These are phyloP conservation scores for Cymbopogon citratus DNA, from an alignment of 176 grass and related monocot species.

Conservation along the genomic window DNA sequence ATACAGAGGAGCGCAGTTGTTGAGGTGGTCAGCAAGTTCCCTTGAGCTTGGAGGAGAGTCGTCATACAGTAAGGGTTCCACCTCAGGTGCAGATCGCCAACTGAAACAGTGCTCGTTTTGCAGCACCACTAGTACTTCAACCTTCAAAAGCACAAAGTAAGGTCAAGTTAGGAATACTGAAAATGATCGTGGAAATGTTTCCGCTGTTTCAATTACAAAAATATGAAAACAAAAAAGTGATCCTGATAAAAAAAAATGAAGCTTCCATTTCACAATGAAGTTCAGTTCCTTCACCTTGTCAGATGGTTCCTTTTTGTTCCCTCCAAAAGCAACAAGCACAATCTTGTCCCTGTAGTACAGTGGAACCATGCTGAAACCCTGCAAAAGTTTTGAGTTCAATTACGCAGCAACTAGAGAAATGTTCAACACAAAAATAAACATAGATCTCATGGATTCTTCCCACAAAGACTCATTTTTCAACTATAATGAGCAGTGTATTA, in stretches of 20 bases:
- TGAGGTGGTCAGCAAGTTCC: constrained; percentile 48
- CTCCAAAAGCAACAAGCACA: constrained; percentile 95
- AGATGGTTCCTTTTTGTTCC: constrained; percentile 95
- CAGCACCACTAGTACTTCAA: constrained; percentile 76
- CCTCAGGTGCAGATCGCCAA: constrained; percentile 82
- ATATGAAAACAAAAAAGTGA: not conserved
- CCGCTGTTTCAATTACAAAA: not conserved
- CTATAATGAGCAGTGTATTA: not conserved
- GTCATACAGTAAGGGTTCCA: constrained; percentile 53
- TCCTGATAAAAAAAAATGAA: constrained; percentile 16
- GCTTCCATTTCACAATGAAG: not conserved
- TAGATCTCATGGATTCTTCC: not conserved
- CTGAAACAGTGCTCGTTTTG: constrained; percentile 84
- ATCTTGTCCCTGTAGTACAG: constrained; percentile 78
- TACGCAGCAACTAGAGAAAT: not conserved
- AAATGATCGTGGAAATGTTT: not conserved
- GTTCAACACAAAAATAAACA: not conserved
- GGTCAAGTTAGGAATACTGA: not conserved
- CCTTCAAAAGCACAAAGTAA: constrained; percentile 43
- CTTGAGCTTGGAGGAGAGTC: constrained; percentile 56
- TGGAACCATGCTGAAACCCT: constrained; percentile 97
- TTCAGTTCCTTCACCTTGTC: constrained; percentile 57
- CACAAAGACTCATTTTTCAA: not conserved
- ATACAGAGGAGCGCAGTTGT: constrained; percentile 40
- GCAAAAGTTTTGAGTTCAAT: constrained; percentile 26